Conservation (phyloP, 2,329 filamentous ascomycete genomes). For the Aspergillus proliferans region DNA sequence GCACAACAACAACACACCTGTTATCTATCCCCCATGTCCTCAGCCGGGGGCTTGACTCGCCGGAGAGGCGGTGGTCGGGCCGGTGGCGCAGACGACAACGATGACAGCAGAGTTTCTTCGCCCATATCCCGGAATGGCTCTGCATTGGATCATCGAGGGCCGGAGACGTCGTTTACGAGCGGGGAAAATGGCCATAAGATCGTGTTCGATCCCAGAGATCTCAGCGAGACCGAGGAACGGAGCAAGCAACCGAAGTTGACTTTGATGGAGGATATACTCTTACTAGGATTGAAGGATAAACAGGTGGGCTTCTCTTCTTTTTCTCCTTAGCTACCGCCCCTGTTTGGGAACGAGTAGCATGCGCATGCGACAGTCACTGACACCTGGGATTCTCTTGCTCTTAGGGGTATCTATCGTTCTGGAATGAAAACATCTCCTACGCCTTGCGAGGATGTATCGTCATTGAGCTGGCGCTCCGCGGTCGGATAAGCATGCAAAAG, state of each 20-base stretch:
- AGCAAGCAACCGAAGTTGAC: conserved; percentile 98
- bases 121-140: conserved; percentile 57
- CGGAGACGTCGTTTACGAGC: conserved; percentile 75
- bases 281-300: conserved; percentile 96
- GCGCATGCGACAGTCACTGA: conserved; percentile 15
- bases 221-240: conserved; percentile 91
- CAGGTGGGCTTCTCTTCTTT: conserved; percentile 58
- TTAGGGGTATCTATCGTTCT: conserved; percentile 96
- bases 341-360: background rate
- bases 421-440: conserved; percentile 99
- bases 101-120: conserved; percentile 60
- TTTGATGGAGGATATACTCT: conserved; percentile 94
- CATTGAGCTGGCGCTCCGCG: conserved; percentile 91
- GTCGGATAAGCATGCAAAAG: conserved; percentile 97
- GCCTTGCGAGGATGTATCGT: conserved; percentile 96
- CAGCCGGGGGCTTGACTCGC: conserved; percentile 65
- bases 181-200: conserved; percentile 97
- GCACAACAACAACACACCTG: conserved; percentile 8
- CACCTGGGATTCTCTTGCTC: conserved; percentile 9
- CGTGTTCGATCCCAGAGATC: conserved; percentile 92
- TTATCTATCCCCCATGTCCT: conserved; percentile 47
- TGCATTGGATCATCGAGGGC: conserved; percentile 49
- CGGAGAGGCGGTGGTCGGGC: conserved; percentile 59
- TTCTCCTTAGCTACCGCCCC: background rate
- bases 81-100: conserved; percentile 54